A percentile compares a stretch with the other conserved stretches of the same genome.
Evolutionary conservation across 1,139 yeast species (phyloP).

Genomic region (Geotrichum candidum): DNA sequence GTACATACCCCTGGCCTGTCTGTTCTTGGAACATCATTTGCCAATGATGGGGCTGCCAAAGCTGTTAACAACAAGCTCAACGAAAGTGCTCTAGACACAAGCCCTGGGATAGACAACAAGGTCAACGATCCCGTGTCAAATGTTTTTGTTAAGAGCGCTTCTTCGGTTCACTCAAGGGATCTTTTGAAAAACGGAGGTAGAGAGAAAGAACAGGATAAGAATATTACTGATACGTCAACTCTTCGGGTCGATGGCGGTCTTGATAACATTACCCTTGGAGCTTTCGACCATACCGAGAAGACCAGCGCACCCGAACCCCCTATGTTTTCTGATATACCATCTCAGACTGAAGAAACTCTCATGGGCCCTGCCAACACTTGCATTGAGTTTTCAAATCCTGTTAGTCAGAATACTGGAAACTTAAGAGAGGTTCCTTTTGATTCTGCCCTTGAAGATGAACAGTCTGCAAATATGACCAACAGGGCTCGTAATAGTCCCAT

Average conservation of each 20-base stretch:
- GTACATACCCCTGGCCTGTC: background rate
- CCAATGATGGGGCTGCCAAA: background rate
- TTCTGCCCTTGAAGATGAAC: background rate
- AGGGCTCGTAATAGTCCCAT: conserved; percentile 10
- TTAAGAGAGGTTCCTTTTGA: background rate
- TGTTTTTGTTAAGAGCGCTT: background rate
- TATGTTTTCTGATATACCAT: background rate
- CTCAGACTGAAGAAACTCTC: background rate
- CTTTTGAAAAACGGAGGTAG: background rate
- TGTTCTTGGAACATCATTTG: background rate
- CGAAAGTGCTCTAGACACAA: background rate
- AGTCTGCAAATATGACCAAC: background rate
- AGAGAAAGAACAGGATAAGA: background rate
- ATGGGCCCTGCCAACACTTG: background rate
- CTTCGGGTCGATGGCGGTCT: background rate
- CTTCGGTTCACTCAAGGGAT: background rate
- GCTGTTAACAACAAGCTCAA: background rate
- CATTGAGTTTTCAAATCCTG: background rate
- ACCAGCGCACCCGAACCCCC: background rate
- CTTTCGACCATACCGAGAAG: background rate
- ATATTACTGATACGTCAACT: background rate
- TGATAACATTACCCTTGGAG: background rate
- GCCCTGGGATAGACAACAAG: too few species aligned
- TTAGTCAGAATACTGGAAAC: background rate
- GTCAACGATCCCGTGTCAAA: background rate